A percentile compares a stretch with the other conserved stretches of the same genome.
Evolutionary conservation across 345 rosid species (phyloP).

Genomic region (Citrus mangshanensis): DNA sequence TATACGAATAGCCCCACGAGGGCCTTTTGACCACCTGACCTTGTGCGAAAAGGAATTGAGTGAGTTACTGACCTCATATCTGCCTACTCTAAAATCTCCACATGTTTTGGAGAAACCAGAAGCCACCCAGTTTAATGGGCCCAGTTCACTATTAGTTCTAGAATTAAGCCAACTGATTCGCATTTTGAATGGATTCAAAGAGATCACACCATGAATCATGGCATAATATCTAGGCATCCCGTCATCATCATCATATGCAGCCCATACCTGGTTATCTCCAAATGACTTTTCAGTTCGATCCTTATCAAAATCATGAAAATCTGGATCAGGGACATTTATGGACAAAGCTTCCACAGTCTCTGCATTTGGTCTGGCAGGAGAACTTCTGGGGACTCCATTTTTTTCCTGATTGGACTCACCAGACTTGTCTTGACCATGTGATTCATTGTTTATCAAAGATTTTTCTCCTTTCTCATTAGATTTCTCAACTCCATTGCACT

Average conservation of each 20-base stretch:
- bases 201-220: constrained; percentile 49
- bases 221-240: constrained; percentile 78
- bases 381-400: constrained; percentile 15
- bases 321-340: constrained; percentile 58
- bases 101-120: constrained; percentile 59
- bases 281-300: constrained; percentile 57
- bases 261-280: constrained; percentile 60
- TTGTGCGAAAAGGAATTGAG: constrained; percentile 64
- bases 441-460: constrained; percentile 16
- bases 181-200: constrained; percentile 56
- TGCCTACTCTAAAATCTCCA: constrained; percentile 57
- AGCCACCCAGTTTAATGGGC: constrained; percentile 61
- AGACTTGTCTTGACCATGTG: constrained; percentile 10
- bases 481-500: constrained; percentile 12
- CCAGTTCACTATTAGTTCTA: constrained; percentile 41
- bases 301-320: constrained; percentile 64
- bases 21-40: constrained; percentile 42
- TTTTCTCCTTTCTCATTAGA: constrained; percentile 17
- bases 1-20: constrained; percentile 39
- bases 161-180: constrained; percentile 56
- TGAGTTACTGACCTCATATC: constrained; percentile 34
- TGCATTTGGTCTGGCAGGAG: constrained; percentile 18
- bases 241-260: constrained; percentile 61
- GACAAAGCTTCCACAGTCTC: constrained; percentile 36
- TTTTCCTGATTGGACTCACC: background rate